phyloP scores from a whole-genome alignment of 257 asterid genomes.

The Asclepias syriaca region DNA sequence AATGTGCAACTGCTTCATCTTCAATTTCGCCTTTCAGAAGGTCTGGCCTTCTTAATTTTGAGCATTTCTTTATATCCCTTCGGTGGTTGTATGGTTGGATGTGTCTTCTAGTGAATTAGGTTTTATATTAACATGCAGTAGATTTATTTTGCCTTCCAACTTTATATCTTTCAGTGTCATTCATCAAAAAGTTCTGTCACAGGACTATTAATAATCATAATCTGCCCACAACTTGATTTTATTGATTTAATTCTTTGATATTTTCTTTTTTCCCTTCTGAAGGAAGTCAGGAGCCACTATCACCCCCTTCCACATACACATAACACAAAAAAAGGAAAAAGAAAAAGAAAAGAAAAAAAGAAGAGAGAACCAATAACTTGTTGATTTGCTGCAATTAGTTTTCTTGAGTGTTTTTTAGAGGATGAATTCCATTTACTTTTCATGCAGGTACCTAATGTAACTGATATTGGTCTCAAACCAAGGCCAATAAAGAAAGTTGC shows the following conservation, averaged over 20 bases:
- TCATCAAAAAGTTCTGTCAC: background rate
- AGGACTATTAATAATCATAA: background rate
- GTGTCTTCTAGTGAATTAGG: background rate
- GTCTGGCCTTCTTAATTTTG: background rate
- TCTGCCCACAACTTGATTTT: background rate
- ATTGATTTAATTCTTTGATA: background rate
- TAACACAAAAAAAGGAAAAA: too few species aligned
- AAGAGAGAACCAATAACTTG: background rate
- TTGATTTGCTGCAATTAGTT: background rate
- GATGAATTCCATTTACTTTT: slow-evolving; percentile 11
- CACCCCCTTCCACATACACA: background rate
- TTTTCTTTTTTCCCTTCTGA: background rate
- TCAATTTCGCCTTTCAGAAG: background rate
- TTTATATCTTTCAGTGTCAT: background rate
- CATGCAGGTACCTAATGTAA: slow-evolving; percentile 73
- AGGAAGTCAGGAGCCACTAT: background rate
- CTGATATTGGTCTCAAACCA: slow-evolving; percentile 93
- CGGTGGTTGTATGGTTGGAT: background rate
- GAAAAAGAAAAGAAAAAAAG: background rate
- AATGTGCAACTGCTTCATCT: background rate
- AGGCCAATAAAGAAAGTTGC: slow-evolving; percentile 78
- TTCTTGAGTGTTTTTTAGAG: background rate
- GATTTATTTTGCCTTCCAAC: background rate
- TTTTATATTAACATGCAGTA: background rate
- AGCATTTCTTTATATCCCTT: background rate